Base-by-base conservation (phyloP, 75 land plant genomes). In the Selaginella moellendorffii region DNA sequence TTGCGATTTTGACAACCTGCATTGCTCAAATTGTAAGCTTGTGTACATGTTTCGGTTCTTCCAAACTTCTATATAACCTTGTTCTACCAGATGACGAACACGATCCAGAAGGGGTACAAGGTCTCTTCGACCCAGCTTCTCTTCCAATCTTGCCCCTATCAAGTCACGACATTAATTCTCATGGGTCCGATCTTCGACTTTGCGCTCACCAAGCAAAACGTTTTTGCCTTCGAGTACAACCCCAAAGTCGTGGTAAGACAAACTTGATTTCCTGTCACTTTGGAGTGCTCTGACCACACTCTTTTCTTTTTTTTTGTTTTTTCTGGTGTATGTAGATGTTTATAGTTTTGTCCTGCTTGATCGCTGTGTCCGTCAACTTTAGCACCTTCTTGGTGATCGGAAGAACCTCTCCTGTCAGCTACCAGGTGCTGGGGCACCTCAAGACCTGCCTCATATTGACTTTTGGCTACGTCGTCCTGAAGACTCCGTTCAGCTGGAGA, bases 341-440 rank as follows among this genome's bases (percentile, higher is more conserved):
- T 56, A 56, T 56, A 19, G 2, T 19, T 2, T 24, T 56, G 24
- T 56, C 59, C 9, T 56, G 59, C 19, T 56, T 56, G 59, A 56
- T 56, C 5, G 19, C 59, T 8, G 59, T 56, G 8, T 56, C 59
- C 8, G 59, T 56, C 59, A 56, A 56, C 59, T 56, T 56, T n/a
- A 56, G 59, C 24, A 56, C 59, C n/a, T 56, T 56, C n/a, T n/a
- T 56, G 19, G 59, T 56, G 25, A 56, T 56, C 24, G 59, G 59
- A 19, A 56, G 24, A 25, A 56, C 59, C 8, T 56, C 59, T 8
- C 24, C 21, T 9, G 59, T 56, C 9, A 56, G 25, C 21, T 56
- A 56, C 24, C 59, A 56, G n/a, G 59, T 56, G n/a, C 8, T 56
- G 19, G 59, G 59, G 2, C 59, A 56, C n/a, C 24, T 56, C 21